These are phyloP conservation scores for Dendrobium huoshanense DNA, from an alignment of 106 monocot genomes.

Conservation along the genomic window DNA sequence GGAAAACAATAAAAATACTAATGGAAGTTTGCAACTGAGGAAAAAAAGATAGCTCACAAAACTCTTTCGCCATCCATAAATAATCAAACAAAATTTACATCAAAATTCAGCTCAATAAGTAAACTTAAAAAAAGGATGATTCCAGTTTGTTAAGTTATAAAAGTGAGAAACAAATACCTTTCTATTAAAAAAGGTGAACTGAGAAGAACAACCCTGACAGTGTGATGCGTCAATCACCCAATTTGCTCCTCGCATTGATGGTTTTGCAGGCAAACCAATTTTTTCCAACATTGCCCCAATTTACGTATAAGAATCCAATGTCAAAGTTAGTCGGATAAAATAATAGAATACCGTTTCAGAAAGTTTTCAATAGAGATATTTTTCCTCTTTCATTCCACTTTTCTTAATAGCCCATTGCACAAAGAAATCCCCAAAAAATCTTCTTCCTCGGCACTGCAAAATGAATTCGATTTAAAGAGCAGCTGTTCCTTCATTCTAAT, in stretches of 20 bases:
- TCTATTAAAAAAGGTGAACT: conserved; percentile 85
- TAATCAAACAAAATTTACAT: background rate
- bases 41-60: background rate
- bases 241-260: conserved; percentile 67
- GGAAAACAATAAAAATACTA: background rate
- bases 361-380: no score
- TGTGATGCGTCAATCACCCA: conserved; percentile 95
- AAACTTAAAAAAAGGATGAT: background rate
- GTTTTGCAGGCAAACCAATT: conserved; percentile 84
- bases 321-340: background rate
- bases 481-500: background rate
- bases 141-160: background rate
- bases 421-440: background rate
- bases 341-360: no score
- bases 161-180: conserved; percentile 41
- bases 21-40: background rate
- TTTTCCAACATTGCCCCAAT: conserved; percentile 72
- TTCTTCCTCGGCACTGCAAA: background rate
- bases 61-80: background rate
- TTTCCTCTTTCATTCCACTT: background rate
- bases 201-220: conserved; percentile 85
- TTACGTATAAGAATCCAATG: background rate
- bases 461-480: background rate
- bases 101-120: background rate
- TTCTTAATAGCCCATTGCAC: background rate